Evolutionary conservation across 2,329 filamentous ascomycete genomes (phyloP).

Genomic region (Aspergillus quadricinctus): DNA sequence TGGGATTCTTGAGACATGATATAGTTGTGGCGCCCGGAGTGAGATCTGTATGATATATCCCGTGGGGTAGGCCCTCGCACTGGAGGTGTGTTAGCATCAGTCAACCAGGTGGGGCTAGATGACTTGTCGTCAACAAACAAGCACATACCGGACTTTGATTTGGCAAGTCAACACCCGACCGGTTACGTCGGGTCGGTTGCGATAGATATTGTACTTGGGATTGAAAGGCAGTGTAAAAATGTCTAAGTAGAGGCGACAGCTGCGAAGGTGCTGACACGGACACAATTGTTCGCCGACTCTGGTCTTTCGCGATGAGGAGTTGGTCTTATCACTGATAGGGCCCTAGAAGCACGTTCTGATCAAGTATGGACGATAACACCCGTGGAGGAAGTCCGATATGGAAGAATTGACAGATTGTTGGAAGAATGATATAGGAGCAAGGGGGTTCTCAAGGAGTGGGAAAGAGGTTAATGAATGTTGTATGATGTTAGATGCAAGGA

Average conservation of each 20-base stretch:
- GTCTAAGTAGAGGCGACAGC: background rate
- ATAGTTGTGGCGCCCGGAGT: constrained; percentile 2
- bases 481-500: constrained; percentile 17
- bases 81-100: constrained; percentile 15
- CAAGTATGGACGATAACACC: constrained; percentile 4
- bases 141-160: background rate
- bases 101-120: constrained; percentile 3
- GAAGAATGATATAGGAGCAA: background rate
- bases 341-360: constrained; percentile 14
- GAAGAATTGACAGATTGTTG: constrained; percentile 1
- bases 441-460: constrained; percentile 7
- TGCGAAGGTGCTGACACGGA: background rate
- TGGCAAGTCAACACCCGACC: background rate
- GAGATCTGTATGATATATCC: constrained; percentile 11
- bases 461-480: constrained; percentile 14
- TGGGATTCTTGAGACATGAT: constrained; percentile 32
- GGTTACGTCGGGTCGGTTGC: background rate
- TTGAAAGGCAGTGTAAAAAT: background rate
- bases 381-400: constrained; percentile 2
- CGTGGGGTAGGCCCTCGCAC: constrained; percentile 20
- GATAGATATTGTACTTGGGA: constrained; percentile 5
- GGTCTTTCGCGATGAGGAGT: constrained; percentile 1
- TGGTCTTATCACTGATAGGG: constrained; percentile 24
- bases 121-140: background rate
- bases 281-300: background rate